Base-by-base conservation (phyloP, 2,329 filamentous ascomycete genomes). In the Verticillium nubilum region DNA sequence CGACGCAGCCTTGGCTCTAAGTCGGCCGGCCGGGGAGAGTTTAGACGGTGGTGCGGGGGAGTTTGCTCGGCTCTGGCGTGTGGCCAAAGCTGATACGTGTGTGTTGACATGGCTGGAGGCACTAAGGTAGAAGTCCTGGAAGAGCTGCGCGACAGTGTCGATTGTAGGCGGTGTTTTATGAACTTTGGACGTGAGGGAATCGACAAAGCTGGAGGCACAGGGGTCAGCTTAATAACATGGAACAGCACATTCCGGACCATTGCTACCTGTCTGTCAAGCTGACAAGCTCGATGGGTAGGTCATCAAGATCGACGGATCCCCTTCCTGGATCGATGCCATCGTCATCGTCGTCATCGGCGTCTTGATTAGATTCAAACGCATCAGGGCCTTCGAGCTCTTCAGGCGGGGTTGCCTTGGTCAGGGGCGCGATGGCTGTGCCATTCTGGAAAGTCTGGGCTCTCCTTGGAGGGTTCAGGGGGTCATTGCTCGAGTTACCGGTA, bases 231-330 rank as follows among this genome's bases (percentile, higher is more conserved):
- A 29, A 37, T 42, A 31, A 65, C 57, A 65, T n/a, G 60, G 54
- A 58, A 54, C 31, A 52, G 15, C 5, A 35, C 37, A 58, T 59
- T 31, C 12, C n/a, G 26, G 37, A 55, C 27, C 54, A 31, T 47
- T 65, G 72, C 62, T 78, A 92, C 91, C 90, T 91, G 74, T 98
- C 94, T 23, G 90, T 92, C 70, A 97, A 78, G 73, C 91, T 95
- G 60, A 95, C 84, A 61, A 99, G 85, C 80, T 99, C 95, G 68
- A 97, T 95, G 15, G 95, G 95, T 50, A 99, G 85, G 69, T 97
- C 90, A 67, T 96, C 91, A 63, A 95, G 88, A 60, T 91, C 88
- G 63, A 91, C 84, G 3, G 89, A 86, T 25, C 78, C 76, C 60
- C 83, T 72, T 0, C 78, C 78, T 2, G 73, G 67, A 62, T 85